These are phyloP conservation scores for Chionographis japonica DNA, from an alignment of 106 monocot genomes.

Conservation along the genomic window DNA sequence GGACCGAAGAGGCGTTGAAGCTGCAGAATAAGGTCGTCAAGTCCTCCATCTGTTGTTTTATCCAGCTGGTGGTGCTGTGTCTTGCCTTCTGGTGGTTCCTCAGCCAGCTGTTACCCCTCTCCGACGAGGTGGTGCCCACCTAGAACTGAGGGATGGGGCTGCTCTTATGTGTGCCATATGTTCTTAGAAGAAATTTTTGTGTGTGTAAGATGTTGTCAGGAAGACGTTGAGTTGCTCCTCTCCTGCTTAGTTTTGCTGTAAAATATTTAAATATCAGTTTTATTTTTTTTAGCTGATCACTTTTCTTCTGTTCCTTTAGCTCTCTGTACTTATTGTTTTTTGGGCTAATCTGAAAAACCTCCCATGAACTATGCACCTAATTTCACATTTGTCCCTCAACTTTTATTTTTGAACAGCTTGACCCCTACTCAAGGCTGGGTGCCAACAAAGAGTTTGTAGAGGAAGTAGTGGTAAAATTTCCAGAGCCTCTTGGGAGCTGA, in stretches of 20 bases:
- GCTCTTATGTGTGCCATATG: not conserved
- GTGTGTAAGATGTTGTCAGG: constrained; percentile 1
- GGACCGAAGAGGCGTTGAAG: constrained; percentile 29
- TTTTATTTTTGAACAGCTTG: too few species aligned
- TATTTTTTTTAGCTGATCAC: too few species aligned
- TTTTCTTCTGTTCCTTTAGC: too few species aligned
- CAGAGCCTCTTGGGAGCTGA: too few species aligned
- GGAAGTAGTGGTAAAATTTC: too few species aligned
- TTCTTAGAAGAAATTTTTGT: not conserved
- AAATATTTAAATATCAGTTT: not conserved
- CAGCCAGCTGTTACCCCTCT: constrained; percentile 24
- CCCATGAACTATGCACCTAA: too few species aligned
- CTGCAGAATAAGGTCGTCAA: constrained; percentile 32
- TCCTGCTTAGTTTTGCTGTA: not conserved
- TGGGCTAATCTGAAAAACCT: too few species aligned
- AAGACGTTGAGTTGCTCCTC: not conserved
- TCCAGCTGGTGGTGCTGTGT: constrained; percentile 43
- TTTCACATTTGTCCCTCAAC: too few species aligned
- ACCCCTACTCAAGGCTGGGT: too few species aligned
- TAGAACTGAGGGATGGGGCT: constrained; percentile 5
- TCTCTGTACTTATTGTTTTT: too few species aligned
- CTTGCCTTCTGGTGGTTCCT: constrained; percentile 35
- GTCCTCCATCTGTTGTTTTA: constrained; percentile 34
- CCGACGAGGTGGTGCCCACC: constrained; percentile 50
- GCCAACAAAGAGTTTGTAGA: too few species aligned